A percentile compares a stretch with the other conserved stretches of the same genome.
Evolutionary conservation across 345 rosid genomes (phyloP).

Genomic region (Lepidium didymum): DNA sequence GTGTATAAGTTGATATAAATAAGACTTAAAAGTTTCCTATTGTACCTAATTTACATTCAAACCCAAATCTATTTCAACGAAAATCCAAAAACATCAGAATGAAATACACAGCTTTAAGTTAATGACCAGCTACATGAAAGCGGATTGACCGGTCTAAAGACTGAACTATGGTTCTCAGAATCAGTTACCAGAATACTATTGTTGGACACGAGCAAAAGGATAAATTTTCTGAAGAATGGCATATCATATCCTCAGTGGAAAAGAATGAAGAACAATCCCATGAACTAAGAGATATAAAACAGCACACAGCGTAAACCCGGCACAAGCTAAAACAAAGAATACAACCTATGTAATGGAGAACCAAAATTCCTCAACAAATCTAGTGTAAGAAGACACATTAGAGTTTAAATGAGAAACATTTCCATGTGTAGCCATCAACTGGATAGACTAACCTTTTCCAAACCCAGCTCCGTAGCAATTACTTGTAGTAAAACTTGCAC

Average conservation of each 20-base stretch:
- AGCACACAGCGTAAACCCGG: neutral
- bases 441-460: constrained; percentile 40
- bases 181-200: neutral
- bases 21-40: neutral
- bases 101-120: neutral
- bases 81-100: neutral
- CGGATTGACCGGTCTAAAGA: neutral
- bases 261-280: neutral
- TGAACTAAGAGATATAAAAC: constrained; percentile 1
- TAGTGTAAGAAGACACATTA: neutral
- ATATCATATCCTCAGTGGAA: neutral
- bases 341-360: constrained; percentile 24
- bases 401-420: neutral
- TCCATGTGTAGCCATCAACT: constrained; percentile 16
- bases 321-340: constrained; percentile 5
- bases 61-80: neutral
- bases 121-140: neutral
- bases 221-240: neutral
- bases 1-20: neutral
- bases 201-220: neutral
- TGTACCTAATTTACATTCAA: neutral
- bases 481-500: constrained; percentile 68
- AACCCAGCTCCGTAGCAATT: constrained; percentile 53
- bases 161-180: neutral
- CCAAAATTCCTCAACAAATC: constrained; percentile 17